Evolutionary conservation across 768 basidiomycete genomes (phyloP).

Genomic region (Russula sp.): DNA sequence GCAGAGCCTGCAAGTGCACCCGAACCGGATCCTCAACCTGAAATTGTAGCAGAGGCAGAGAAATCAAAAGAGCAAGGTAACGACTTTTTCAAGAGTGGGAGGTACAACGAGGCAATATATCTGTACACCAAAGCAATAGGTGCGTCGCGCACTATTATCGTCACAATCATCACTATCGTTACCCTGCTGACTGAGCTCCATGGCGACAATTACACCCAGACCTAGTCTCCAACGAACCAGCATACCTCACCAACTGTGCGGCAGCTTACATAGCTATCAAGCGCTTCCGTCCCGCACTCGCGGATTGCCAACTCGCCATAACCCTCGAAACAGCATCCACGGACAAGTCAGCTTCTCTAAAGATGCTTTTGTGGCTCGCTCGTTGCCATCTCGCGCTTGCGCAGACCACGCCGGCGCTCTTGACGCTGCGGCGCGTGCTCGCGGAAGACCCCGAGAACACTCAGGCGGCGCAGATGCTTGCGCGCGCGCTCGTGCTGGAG

Average conservation of each 20-base stretch:
- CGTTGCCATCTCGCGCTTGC: slow-evolving; percentile 81
- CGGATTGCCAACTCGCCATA: slow-evolving; percentile 72
- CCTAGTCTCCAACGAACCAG: slow-evolving; percentile 43
- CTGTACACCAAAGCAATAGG: slow-evolving; percentile 73
- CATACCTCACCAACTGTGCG: slow-evolving; percentile 80
- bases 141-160: slow-evolving; percentile 19
- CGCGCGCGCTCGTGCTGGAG: slow-evolving; percentile 54
- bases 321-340: slow-evolving; percentile 43
- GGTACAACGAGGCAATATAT: slow-evolving; percentile 60
- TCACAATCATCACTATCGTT: neutral
- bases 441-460: slow-evolving; percentile 5
- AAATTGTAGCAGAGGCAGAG: slow-evolving; percentile 42
- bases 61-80: slow-evolving; percentile 71
- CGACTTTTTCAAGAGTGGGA: slow-evolving; percentile 57
- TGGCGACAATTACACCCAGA: slow-evolving; percentile 19
- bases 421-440: slow-evolving; percentile 55
- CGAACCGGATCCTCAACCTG: neutral
- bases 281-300: slow-evolving; percentile 63
- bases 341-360: slow-evolving; percentile 41
- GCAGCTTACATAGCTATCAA: slow-evolving; percentile 81
- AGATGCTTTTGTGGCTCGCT: slow-evolving; percentile 76
- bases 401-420: slow-evolving; percentile 55
- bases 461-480: slow-evolving; percentile 40
- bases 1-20: neutral
- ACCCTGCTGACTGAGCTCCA: neutral